phyloP scores from a whole-genome alignment of 768 basidiomycete species.

The Xerocomellus chrysenteron region DNA sequence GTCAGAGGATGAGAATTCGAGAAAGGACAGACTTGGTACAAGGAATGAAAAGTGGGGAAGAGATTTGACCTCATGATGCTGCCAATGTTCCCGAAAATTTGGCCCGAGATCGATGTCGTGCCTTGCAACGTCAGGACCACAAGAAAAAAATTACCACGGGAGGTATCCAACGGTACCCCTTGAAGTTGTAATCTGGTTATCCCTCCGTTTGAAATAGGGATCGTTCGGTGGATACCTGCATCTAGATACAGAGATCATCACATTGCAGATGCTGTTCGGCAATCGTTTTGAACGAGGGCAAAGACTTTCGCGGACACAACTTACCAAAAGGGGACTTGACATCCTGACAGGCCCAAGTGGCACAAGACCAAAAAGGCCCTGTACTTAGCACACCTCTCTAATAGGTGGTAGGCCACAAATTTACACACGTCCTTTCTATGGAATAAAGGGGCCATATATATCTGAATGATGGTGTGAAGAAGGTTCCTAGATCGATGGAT shows the following conservation, averaged over 20 bases:
- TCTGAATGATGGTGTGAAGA: not conserved
- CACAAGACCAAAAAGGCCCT: not conserved
- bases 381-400: not conserved
- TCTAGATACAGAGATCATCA: not conserved
- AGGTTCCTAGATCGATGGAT: not conserved
- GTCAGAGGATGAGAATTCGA: not conserved
- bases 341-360: constrained; percentile 3
- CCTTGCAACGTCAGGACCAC: constrained; percentile 8
- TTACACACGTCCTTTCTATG: not conserved
- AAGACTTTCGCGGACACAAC: not conserved
- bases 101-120: not conserved
- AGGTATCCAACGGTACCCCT: not conserved
- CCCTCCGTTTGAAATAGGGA: not conserved
- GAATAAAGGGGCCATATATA: not conserved
- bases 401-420: not conserved
- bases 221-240: not conserved
- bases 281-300: no score
- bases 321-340: constrained; percentile 6
- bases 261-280: not conserved
- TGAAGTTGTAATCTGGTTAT: not conserved
- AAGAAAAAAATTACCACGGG: not conserved
- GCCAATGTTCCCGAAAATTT: not conserved
- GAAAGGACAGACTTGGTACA: constrained; percentile 3
- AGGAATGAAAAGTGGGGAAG: not conserved
- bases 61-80: not conserved